A percentile compares a stretch with the other conserved stretches of the same genome.
Conservation (phyloP, 2,329 filamentous ascomycete species). For the Aspergillus jensenii region DNA sequence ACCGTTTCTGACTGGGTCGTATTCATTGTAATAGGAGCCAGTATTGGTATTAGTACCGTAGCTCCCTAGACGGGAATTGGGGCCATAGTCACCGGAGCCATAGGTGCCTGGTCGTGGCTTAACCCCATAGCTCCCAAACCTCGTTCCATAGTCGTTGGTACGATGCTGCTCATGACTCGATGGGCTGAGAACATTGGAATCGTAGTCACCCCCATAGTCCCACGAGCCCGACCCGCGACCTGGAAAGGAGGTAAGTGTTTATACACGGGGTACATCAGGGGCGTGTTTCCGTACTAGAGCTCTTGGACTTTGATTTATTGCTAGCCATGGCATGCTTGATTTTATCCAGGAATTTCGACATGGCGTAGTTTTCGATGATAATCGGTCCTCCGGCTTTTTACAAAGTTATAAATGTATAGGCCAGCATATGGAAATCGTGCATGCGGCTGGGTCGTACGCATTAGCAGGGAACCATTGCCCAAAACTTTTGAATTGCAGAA, state of each 20-base stretch:
- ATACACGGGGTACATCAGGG: background rate
- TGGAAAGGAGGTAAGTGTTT: background rate
- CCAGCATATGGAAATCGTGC: background rate
- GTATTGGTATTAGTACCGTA: conserved; percentile 2
- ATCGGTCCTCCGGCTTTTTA: background rate
- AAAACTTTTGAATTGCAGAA: background rate
- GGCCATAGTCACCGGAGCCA: conserved; percentile 28
- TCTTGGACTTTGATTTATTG: conserved; percentile 26
- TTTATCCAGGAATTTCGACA: conserved; percentile 50
- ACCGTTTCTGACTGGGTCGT: background rate
- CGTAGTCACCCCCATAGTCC: conserved; percentile 20
- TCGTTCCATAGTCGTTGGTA: conserved; percentile 42
- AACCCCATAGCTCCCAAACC: conserved; percentile 36
- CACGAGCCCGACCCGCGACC: conserved; percentile 8
- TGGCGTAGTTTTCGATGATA: conserved; percentile 19
- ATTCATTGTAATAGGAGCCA: background rate
- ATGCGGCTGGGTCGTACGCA: background rate
- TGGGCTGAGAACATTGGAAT: conserved; percentile 20
- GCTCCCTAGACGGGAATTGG: conserved; percentile 22
- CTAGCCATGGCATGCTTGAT: conserved; percentile 47
- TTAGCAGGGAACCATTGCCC: background rate
- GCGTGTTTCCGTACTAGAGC: conserved; percentile 1
- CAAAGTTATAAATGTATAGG: background rate
- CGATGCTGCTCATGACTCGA: conserved; percentile 46
- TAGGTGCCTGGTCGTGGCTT: conserved; percentile 47